phyloP scores from a whole-genome alignment of 1,284 basidiomycete genomes.

The Sporisorium exsertum region DNA sequence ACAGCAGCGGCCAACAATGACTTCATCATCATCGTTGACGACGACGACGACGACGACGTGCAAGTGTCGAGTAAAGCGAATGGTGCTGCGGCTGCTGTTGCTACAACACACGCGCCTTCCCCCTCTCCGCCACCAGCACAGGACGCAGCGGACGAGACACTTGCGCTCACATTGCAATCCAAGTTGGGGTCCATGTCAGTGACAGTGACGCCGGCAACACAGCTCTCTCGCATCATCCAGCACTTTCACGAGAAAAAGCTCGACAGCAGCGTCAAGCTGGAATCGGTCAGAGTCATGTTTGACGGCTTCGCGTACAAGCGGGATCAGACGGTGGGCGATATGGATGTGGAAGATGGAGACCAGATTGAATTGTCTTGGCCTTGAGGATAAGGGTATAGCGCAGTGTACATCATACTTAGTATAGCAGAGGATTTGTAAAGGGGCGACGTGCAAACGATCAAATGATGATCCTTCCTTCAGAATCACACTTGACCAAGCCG shows the following conservation, averaged over 20 bases:
- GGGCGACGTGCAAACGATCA: slow-evolving; percentile 7
- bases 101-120: not conserved
- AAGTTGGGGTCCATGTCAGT: slow-evolving; percentile 29
- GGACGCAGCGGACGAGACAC: slow-evolving; percentile 13
- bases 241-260: slow-evolving; percentile 43
- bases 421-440: not conserved
- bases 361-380: slow-evolving; percentile 34
- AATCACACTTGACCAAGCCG: slow-evolving; percentile 46
- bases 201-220: slow-evolving; percentile 48
- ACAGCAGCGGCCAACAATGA: not conserved
- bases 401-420: not conserved
- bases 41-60: slow-evolving; percentile 31
- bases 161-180: slow-evolving; percentile 44
- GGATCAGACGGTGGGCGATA: slow-evolving; percentile 28
- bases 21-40: slow-evolving; percentile 12
- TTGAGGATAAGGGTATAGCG: not conserved
- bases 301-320: slow-evolving; percentile 37
- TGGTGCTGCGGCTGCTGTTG: too few species aligned
- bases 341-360: slow-evolving; percentile 50
- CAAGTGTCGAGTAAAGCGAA: not conserved
- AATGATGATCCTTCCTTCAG: slow-evolving; percentile 35
- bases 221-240: slow-evolving; percentile 33
- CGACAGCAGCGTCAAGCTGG: not conserved
- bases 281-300: slow-evolving; percentile 20
- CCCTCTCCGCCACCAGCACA: not conserved